Evolutionary conservation across 2,329 filamentous ascomycete genomes (phyloP).

Genomic region (Trichoderma breve): DNA sequence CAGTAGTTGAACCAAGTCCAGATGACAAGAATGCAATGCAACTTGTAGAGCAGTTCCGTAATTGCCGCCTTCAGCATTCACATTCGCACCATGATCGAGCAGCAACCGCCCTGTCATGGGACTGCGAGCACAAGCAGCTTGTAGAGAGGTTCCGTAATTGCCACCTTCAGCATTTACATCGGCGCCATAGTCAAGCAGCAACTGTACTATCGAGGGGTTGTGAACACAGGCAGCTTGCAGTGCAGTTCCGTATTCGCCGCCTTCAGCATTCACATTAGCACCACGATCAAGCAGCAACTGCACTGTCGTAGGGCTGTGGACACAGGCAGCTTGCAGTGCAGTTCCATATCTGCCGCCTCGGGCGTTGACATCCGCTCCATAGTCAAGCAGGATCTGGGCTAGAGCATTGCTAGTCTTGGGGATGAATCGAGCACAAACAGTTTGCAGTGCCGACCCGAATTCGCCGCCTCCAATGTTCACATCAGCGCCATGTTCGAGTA

Average conservation of each 20-base stretch:
- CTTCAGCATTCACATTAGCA: not conserved
- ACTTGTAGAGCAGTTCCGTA: not conserved
- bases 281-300: not conserved
- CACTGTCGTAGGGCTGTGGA: not conserved
- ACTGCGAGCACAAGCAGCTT: too few relatives aligned
- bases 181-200: not conserved
- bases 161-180: not conserved
- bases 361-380: not conserved
- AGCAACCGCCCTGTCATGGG: too few relatives aligned
- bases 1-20: not conserved
- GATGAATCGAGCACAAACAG: too few relatives aligned
- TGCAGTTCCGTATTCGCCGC: not conserved
- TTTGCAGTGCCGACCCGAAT: too few relatives aligned
- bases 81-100: too few relatives aligned
- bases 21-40: not conserved
- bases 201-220: not conserved
- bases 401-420: not conserved
- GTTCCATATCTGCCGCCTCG: not conserved
- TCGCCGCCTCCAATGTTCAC: not conserved
- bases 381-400: not conserved
- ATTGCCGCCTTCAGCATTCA: too few relatives aligned
- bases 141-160: not conserved
- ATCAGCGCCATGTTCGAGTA: not conserved
- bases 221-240: not conserved
- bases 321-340: not conserved